phyloP scores from a whole-genome alignment of 2,329 filamentous ascomycete genomes.

The Metarhizium rileyi region DNA sequence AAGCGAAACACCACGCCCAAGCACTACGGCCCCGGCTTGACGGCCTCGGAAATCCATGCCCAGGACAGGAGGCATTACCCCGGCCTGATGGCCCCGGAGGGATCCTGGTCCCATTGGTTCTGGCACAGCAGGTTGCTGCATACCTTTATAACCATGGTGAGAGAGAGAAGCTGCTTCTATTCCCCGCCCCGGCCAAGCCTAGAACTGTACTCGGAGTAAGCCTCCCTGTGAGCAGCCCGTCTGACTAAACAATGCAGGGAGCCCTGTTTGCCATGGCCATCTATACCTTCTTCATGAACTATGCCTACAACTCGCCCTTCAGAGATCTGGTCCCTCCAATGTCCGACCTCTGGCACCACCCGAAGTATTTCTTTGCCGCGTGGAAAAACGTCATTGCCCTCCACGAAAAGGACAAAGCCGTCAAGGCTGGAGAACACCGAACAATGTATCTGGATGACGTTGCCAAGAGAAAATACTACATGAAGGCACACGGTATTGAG shows the following conservation, averaged over 20 bases:
- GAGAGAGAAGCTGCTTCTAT: constrained; percentile 12
- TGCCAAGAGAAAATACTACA: constrained; percentile 74
- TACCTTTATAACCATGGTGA: constrained; percentile 72
- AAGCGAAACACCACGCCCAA: constrained; percentile 44
- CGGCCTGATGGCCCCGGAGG: constrained; percentile 76
- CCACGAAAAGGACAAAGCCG: constrained; percentile 62
- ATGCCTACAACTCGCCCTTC: constrained; percentile 69
- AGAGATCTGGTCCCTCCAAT: constrained; percentile 66
- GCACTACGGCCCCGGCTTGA: constrained; percentile 67
- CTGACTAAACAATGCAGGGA: constrained; percentile 30
- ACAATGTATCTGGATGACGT: constrained; percentile 73
- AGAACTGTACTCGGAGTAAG: no score
- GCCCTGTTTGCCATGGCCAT: constrained; percentile 60
- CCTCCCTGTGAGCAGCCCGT: background rate
- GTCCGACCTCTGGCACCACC: constrained; percentile 59
- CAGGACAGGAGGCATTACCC: constrained; percentile 71
- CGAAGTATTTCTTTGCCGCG: constrained; percentile 54
- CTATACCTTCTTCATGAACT: constrained; percentile 69
- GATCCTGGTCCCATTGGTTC: constrained; percentile 78
- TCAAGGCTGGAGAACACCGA: constrained; percentile 60
- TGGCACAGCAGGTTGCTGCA: constrained; percentile 69
- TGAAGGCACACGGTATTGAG: constrained; percentile 76
- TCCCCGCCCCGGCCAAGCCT: background rate
- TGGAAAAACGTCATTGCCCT: constrained; percentile 65
- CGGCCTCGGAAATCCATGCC: constrained; percentile 51